Percentiles rank a stretch among this genome's conserved stretches.
phyloP scores from a whole-genome alignment of 208 protist genomes.

The Crithidia fasciculata region DNA sequence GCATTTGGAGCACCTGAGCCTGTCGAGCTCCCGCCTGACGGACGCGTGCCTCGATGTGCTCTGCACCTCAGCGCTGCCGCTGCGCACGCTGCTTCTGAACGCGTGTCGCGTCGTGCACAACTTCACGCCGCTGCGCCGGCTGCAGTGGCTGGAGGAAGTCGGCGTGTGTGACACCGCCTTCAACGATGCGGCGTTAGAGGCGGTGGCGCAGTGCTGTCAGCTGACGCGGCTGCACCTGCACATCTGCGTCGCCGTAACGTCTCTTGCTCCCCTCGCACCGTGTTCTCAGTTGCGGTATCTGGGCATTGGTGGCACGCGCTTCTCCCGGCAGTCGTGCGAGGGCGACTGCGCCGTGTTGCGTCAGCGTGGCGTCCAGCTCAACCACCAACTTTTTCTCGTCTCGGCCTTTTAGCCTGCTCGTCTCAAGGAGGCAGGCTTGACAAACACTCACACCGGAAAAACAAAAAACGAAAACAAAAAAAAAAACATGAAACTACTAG shows the following conservation, averaged over 20 bases:
- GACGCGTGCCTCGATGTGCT: conserved; percentile 18
- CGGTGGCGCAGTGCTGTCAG: conserved; percentile 18
- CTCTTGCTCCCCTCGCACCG: conserved; percentile 14
- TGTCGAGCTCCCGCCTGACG: conserved; percentile 16
- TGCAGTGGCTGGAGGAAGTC: conserved; percentile 16
- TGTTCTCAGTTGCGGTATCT: conserved; percentile 22
- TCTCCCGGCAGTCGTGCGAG: conserved; percentile 16
- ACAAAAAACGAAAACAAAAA: background rate
- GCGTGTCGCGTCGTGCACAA: conserved; percentile 25
- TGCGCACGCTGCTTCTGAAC: conserved; percentile 29
- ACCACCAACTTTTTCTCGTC: conserved; percentile 28
- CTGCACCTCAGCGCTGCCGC: conserved; percentile 6
- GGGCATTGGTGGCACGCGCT: conserved; percentile 33
- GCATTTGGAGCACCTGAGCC: conserved; percentile 21
- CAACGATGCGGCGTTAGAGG: conserved; percentile 20
- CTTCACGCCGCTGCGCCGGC: conserved; percentile 23
- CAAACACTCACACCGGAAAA: background rate
- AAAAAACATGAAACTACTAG: background rate
- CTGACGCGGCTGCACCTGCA: conserved; percentile 31
- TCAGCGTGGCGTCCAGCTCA: conserved; percentile 32
- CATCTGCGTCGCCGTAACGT: conserved; percentile 25
- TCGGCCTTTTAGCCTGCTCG: conserved; percentile 14
- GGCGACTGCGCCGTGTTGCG: conserved; percentile 9
- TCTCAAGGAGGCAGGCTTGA: background rate
- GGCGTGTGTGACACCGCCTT: conserved; percentile 31